Evolutionary conservation across 192 early-diverging fungal species (phyloP).

Genomic region (Coemansia biformis): DNA sequence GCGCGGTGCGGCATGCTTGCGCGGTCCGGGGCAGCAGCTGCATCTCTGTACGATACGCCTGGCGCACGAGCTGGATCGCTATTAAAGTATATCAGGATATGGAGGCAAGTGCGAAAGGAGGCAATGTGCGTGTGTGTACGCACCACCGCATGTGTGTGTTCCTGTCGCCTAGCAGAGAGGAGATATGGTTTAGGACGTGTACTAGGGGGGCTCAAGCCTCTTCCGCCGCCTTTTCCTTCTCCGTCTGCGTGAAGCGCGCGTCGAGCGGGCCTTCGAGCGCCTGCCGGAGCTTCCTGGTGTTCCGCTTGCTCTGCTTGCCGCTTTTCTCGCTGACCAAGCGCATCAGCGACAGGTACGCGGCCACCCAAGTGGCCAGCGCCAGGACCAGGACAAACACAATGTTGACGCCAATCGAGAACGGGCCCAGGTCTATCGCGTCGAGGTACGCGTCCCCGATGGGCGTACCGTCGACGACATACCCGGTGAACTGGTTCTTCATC

Average conservation of each 20-base stretch:
- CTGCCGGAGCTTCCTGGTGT: slow-evolving; percentile 2
- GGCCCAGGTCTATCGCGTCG: slow-evolving; percentile 23
- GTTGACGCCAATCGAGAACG: slow-evolving; percentile 41
- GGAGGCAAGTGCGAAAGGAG: background rate
- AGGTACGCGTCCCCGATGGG: slow-evolving; percentile 38
- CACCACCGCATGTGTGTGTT: no score
- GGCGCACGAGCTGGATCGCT: no score
- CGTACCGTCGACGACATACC: slow-evolving; percentile 27
- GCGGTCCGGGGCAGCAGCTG: slow-evolving; percentile 50
- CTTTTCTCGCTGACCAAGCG: slow-evolving; percentile 13
- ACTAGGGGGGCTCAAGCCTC: no score
- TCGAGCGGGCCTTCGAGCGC: slow-evolving; percentile 26
- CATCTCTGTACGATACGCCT: no score
- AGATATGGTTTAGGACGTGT: no score
- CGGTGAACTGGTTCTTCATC: slow-evolving; percentile 50
- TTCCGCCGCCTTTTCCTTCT: no score
- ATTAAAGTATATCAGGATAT: no score
- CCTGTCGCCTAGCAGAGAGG: no score
- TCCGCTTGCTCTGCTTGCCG: slow-evolving; percentile 2
- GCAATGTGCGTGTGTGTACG: background rate
- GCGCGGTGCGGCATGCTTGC: no score
- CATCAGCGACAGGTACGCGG: slow-evolving; percentile 30
- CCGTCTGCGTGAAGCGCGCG: slow-evolving; percentile 27
- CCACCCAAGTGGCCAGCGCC: slow-evolving; percentile 12
- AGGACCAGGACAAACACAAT: slow-evolving; percentile 26